Evolutionary conservation across 495 filamentous ascomycete genomes (phyloP), one percentile per base, ranked within the genome.

Genomic region (Rhypophila decipiens): DNA sequence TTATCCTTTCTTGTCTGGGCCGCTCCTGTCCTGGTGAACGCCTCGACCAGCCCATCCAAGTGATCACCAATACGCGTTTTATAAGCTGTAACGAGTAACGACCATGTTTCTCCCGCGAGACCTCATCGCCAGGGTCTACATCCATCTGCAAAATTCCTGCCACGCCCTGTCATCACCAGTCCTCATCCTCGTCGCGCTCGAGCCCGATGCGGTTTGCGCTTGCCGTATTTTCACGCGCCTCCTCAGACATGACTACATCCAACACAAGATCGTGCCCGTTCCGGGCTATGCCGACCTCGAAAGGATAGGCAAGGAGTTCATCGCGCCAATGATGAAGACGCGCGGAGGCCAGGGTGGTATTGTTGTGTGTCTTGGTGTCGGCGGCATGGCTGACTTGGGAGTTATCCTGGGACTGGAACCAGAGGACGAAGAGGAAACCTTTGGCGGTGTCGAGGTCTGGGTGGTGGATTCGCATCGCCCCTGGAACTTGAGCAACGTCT

Each of bases 251-350:
- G 93, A 98, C 73, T 97, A 91, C 61, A 94, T 98, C 53, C 84
- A 85, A n/a, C 91, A 97, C 69, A 96, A 95, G 73, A 95, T 97
- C 50, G 87, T 95, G 55, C 93, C 94, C 4, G 83, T 98, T 29
- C 78, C 86, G 13, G 93, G 93, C 24, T 96, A 96, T 82, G 83
- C 80, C 52, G 93, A 97, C 59, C 83, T 98, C 31, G 72, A 85
- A 57, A 79, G 81, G 56, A 81, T 80, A 22, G 88, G 88, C 23
- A 73, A 79, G 60, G 82, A 88, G 50, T 73, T 93, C 41, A 80
- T 96, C 44, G 73, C 70, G 39, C 88, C 87, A 8, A 90, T 95
- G 88, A 85, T 83, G 69, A 83, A 82, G 60, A 77, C 76, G 23
- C 72, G 84, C 49, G 90, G 90, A 9, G 90, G 90, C 3, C 80